Evolutionary conservation across 1,284 basidiomycete species (phyloP), one percentile per base, ranked within the genome.

Genomic region (Porogramme epimiltina): DNA sequence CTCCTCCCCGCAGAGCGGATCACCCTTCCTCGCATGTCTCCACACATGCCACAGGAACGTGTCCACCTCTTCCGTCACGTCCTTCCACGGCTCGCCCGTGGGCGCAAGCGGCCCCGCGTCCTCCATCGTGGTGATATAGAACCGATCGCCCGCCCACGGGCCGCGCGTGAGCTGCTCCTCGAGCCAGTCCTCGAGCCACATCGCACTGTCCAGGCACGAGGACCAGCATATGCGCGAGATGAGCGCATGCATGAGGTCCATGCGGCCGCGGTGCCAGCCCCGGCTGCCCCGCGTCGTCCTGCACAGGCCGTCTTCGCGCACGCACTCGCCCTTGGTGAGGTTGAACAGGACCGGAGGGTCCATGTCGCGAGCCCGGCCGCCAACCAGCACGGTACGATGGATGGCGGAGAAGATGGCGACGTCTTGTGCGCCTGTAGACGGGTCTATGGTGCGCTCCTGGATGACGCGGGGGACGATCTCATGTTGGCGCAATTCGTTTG

Each of bases 11-110:
- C 28, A 31, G 6, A 31, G 13, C 28, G 6, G 8, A 31, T 31
- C 28, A 6, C 28, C 28, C 28, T 13, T 31, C 13, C 13, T 13
- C 6, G 28, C 28, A 31, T 31, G 28, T 4, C 19, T 18, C 33
- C 40, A 43, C 3, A 54, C 25, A 19, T 54, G 43, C 10, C 16
- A 18, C 20, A 55, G n/a, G 31, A 55, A 23, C 42, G 16, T 11
- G 36, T 51, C 38, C 10, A 47, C 49, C 20, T 55, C 52, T 2
- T 44, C 42, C 2, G 49, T 54, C 2, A 59, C 47, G 26, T 64
- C 61, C 40, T 10, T 52, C 60, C 61, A 64, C 10, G 26, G 44
- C 9, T 23, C 28, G 33, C 3, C 22, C 3, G 34, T 20, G 5
- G n/a, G 18, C 15, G n/a, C 20, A 22, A n/a, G 22, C 23, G n/a